phyloP scores from a whole-genome alignment of 2,329 filamentous ascomycete species.

The Zymoseptoria ardabiliae region DNA sequence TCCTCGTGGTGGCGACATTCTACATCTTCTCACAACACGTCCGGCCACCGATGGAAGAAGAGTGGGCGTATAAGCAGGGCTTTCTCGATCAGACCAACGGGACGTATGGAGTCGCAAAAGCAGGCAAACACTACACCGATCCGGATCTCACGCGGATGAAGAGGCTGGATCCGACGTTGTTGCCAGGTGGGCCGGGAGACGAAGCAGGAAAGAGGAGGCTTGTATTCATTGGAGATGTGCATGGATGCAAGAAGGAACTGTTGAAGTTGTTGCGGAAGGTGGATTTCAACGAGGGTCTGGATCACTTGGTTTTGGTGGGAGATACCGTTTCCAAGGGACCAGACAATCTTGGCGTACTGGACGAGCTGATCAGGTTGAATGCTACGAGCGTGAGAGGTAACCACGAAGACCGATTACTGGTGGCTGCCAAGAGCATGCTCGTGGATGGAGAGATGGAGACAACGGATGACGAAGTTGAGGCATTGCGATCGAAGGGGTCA shows the following conservation, averaged over 20 bases:
- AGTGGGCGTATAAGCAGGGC: slow-evolving; percentile 29
- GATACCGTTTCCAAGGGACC: slow-evolving; percentile 84
- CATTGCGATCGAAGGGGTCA: slow-evolving; percentile 17
- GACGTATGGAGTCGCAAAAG: slow-evolving; percentile 26
- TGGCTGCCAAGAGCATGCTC: slow-evolving; percentile 28
- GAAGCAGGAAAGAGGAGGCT: slow-evolving; percentile 49
- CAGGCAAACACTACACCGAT: slow-evolving; percentile 15
- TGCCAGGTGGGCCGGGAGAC: slow-evolving; percentile 29
- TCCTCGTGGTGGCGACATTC: slow-evolving; percentile 26
- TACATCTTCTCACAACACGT: slow-evolving; percentile 33
- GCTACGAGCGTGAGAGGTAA: slow-evolving; percentile 85
- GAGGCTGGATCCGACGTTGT: slow-evolving; percentile 38
- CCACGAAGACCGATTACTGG: slow-evolving; percentile 81
- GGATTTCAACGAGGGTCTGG: slow-evolving; percentile 53
- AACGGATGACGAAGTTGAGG: not conserved
- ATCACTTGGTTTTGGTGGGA: slow-evolving; percentile 70
- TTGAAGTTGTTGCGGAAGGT: slow-evolving; percentile 58
- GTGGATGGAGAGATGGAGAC: slow-evolving; percentile 3
- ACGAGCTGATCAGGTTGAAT: slow-evolving; percentile 62
- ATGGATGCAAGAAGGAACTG: slow-evolving; percentile 69
- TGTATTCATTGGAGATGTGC: slow-evolving; percentile 83
- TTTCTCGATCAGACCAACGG: slow-evolving; percentile 25
- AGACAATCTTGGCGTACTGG: slow-evolving; percentile 69
- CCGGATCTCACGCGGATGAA: slow-evolving; percentile 43
- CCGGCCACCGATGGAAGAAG: slow-evolving; percentile 30